phyloP scores from a whole-genome alignment of 2,329 filamentous ascomycete species.

The Shiraia sp. region DNA sequence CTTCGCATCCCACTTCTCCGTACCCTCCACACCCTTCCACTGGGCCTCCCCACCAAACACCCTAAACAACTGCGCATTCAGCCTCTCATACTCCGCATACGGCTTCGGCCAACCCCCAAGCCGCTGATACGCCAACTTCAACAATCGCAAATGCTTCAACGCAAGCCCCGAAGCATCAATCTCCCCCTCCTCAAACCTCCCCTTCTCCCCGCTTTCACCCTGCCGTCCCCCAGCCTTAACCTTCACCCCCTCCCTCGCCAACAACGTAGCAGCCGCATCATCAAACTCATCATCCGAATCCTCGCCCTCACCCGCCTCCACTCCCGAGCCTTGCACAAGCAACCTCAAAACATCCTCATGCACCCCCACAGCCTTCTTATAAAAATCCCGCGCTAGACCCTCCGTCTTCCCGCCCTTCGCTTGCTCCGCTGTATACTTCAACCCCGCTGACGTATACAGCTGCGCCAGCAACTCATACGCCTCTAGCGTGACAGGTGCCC shows the following conservation, averaged over 20 bases:
- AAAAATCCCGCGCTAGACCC: slow-evolving; percentile 42
- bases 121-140: slow-evolving; percentile 49
- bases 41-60: slow-evolving; percentile 41
- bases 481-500: slow-evolving; percentile 53
- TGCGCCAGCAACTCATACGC: slow-evolving; percentile 55
- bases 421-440: slow-evolving; percentile 44
- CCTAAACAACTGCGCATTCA: slow-evolving; percentile 52
- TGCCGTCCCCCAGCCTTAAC: slow-evolving; percentile 28
- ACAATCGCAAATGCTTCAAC: slow-evolving; percentile 43
- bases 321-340: slow-evolving; percentile 25
- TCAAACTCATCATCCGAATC: slow-evolving; percentile 41
- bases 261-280: slow-evolving; percentile 42
- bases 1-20: slow-evolving; percentile 55
- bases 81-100: slow-evolving; percentile 52
- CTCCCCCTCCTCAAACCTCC: slow-evolving; percentile 27
- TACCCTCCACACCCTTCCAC: slow-evolving; percentile 49
- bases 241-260: slow-evolving; percentile 41
- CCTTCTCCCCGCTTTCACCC: too few relatives aligned
- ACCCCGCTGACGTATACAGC: slow-evolving; percentile 51
- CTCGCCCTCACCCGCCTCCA: slow-evolving; percentile 16
- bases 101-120: slow-evolving; percentile 53
- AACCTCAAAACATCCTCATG: slow-evolving; percentile 42
- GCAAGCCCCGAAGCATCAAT: slow-evolving; percentile 30
- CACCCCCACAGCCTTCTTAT: slow-evolving; percentile 42
- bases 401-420: slow-evolving; percentile 39